Base-by-base conservation (phyloP, 805 yeast species). In the Ogataea salicorniae region DNA sequence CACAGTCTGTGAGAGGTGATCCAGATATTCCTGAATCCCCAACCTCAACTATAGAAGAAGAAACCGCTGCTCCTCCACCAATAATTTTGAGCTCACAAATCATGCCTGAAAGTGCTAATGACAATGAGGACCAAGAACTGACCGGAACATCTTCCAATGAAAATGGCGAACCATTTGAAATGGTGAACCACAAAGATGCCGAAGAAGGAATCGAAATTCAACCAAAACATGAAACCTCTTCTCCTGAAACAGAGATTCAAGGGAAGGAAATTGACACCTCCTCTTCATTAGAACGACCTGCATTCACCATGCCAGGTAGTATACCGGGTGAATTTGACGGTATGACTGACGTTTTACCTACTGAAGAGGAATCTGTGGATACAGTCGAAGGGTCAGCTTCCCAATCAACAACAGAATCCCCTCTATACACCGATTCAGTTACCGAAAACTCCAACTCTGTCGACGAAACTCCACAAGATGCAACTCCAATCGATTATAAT, bases 1-100 rank as follows among this genome's bases (percentile, higher is more conserved):
- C 97, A 0, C 79, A 81, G 66, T 87, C 96, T 20, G 95, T 89
- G 7, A 81, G 96, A 50, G 96, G 87, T 52, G 96, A 83, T 51
- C 64, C 73, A 15, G 81, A 78, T 49, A 62, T 62, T 16, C 65
- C 76, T 7, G 63, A 68, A 37, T 70, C 76, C 5, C 72, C 64
- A 38, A 50, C 66, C 9, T 60, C 67, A 2, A 64, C 69, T 1
- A 58, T 63, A 37, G 66, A 52, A 34, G 68, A 58, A 49, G 68
- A 62, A 14, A 54, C 59, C 17, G 57, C 65, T 34, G 60, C 62
- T 23, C 60, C 65, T 13, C 54, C 59, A 14, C 58, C 55, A 11
- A 51, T 49, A n/a, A 43, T 55, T 15, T 50, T 61, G 40, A 62
- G 65, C 43, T 57, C 67, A 6, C 62, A 61, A 36, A 53, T 61